These are phyloP conservation scores for Fragaria nilgerrensis DNA, from an alignment of 306 rosid species.

Conservation along the genomic window DNA sequence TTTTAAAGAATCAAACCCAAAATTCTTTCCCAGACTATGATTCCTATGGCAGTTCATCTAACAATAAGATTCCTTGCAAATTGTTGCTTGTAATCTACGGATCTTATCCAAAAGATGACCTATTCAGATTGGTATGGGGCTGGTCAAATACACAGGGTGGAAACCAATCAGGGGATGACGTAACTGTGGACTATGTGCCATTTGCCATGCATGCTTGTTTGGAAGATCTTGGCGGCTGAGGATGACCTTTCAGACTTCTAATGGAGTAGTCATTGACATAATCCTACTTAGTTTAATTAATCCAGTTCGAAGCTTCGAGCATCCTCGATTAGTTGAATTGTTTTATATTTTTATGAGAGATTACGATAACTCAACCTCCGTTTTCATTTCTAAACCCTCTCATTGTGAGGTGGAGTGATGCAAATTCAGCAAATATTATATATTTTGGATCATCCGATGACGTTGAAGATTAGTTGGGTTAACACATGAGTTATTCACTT, in stretches of 20 bases:
- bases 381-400: background rate
- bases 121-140: background rate
- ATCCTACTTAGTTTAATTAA: background rate
- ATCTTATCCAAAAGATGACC: slow-evolving; percentile 47
- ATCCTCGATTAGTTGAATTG: background rate
- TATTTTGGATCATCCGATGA: background rate
- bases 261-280: background rate
- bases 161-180: background rate
- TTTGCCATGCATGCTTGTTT: slow-evolving; percentile 10
- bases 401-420: background rate
- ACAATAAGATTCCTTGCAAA: slow-evolving; percentile 1
- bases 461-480: background rate
- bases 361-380: background rate
- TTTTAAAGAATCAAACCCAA: background rate
- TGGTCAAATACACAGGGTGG: slow-evolving; percentile 25
- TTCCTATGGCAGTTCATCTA: background rate
- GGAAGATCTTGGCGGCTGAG: slow-evolving; percentile 24
- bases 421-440: background rate
- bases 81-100: slow-evolving; percentile 6
- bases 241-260: slow-evolving; percentile 14
- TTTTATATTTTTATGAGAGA: background rate
- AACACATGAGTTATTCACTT: background rate
- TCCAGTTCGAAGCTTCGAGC: background rate
- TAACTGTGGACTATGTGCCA: background rate
- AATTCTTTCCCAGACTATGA: background rate